phyloP scores from a whole-genome alignment of 768 basidiomycete genomes.

The Asterophora parasitica region DNA sequence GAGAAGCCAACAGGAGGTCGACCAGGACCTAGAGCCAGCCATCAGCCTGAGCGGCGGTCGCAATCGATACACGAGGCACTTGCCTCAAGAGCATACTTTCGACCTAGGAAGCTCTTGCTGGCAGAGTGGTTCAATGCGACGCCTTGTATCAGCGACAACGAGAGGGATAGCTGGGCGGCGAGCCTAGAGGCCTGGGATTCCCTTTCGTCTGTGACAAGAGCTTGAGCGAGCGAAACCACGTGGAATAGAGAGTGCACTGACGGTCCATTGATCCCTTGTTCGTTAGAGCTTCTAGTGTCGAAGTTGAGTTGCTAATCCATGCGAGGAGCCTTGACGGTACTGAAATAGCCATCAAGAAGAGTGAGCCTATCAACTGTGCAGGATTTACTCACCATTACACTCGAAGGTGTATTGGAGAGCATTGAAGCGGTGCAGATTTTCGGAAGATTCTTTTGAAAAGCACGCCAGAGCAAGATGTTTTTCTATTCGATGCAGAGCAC shows the following conservation, averaged over 20 bases:
- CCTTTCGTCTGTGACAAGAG: conserved; percentile 25
- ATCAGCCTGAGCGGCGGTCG: conserved; percentile 1
- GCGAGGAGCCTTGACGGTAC: conserved; percentile 63
- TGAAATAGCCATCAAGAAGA: conserved; percentile 21
- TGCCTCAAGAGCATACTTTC: conserved; percentile 67
- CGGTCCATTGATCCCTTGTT: conserved; percentile 42
- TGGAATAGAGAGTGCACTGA: conserved; percentile 25
- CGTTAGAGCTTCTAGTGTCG: conserved; percentile 45
- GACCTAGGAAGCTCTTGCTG: conserved; percentile 68
- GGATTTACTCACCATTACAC: conserved; percentile 60
- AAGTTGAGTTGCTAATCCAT: conserved; percentile 53
- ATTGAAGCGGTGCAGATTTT: conserved; percentile 50
- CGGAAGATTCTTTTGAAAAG: conserved; percentile 35
- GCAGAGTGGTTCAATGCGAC: conserved; percentile 60
- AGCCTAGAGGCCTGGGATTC: conserved; percentile 45
- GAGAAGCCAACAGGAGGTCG: conserved; percentile 64
- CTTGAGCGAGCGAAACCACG: conserved; percentile 5
- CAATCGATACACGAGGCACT: conserved; percentile 15
- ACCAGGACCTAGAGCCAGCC: conserved; percentile 55
- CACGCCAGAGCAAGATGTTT: conserved; percentile 48
- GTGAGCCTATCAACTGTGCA: background rate
- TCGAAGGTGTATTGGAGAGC: conserved; percentile 76
- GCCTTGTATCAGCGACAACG: conserved; percentile 74
- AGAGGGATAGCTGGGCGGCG: conserved; percentile 48
- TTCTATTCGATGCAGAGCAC: conserved; percentile 55